Percentiles rank a stretch among this genome's conserved stretches.
Evolutionary conservation across 2,329 filamentous ascomycete genomes (phyloP).

Genomic region (Claviceps humidiphila): DNA sequence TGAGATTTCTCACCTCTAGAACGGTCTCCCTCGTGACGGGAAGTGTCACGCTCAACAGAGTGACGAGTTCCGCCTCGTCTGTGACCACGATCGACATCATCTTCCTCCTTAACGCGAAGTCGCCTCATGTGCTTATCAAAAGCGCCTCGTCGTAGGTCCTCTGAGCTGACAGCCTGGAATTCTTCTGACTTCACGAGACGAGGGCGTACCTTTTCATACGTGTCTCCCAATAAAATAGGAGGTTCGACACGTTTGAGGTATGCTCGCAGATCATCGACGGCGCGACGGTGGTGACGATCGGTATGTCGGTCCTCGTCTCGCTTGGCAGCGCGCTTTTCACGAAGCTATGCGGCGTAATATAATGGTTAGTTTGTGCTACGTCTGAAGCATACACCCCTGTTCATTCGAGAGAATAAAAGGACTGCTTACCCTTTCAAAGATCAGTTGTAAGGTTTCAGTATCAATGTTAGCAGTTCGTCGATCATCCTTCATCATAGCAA

Average conservation of each 20-base stretch:
- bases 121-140: slow-evolving; percentile 90
- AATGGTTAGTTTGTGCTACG: neutral
- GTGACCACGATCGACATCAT: slow-evolving; percentile 57
- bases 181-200: slow-evolving; percentile 72
- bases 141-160: slow-evolving; percentile 68
- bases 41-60: slow-evolving; percentile 34
- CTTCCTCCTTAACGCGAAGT: slow-evolving; percentile 82
- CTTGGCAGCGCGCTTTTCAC: slow-evolving; percentile 73
- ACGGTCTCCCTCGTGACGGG: slow-evolving; percentile 50
- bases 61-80: slow-evolving; percentile 42
- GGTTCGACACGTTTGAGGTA: slow-evolving; percentile 85
- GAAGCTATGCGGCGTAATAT: slow-evolving; percentile 38
- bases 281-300: slow-evolving; percentile 75
- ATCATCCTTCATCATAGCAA: slow-evolving; percentile 70
- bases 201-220: slow-evolving; percentile 75
- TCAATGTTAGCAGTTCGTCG: slow-evolving; percentile 79
- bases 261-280: slow-evolving; percentile 71
- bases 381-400: too few species aligned
- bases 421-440: slow-evolving; percentile 62
- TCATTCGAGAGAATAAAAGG: neutral
- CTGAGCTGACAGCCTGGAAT: slow-evolving; percentile 68
- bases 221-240: slow-evolving; percentile 62
- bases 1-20: slow-evolving; percentile 50
- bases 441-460: slow-evolving; percentile 61
- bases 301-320: slow-evolving; percentile 74